A percentile compares a stretch with the other conserved stretches of the same genome.
Evolutionary conservation across 768 basidiomycete genomes (phyloP).

Genomic region (Leccinum sublutescens): DNA sequence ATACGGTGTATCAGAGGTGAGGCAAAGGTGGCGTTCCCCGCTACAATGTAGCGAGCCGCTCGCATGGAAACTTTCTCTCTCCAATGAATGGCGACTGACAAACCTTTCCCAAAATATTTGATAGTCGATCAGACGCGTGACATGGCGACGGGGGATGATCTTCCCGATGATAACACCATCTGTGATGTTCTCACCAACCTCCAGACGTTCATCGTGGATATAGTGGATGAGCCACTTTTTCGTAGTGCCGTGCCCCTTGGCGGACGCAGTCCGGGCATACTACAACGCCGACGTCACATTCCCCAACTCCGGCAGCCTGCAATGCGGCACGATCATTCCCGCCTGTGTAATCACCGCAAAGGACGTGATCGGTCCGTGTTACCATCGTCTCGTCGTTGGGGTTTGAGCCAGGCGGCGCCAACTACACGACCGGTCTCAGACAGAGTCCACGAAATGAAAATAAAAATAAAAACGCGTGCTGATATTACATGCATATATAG

Average conservation of each 20-base stretch:
- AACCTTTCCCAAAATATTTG: neutral
- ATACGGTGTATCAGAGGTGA: neutral
- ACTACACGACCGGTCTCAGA: no score
- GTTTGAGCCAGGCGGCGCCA: neutral
- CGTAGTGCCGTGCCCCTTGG: slow-evolving; percentile 4
- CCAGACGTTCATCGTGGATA: neutral
- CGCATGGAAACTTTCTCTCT: neutral
- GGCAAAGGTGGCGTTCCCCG: slow-evolving; percentile 4
- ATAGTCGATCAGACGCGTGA: slow-evolving; percentile 9
- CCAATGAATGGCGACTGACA: neutral
- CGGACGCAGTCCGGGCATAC: slow-evolving; percentile 20
- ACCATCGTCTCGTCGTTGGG: neutral
- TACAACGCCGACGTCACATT: slow-evolving; percentile 16
- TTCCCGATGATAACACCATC: slow-evolving; percentile 9
- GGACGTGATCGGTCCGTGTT: slow-evolving; percentile 15
- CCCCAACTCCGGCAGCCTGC: slow-evolving; percentile 4
- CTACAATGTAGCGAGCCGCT: neutral
- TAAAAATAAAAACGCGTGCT: neutral
- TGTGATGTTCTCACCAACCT: neutral
- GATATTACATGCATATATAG: neutral
- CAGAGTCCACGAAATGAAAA: neutral
- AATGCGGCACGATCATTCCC: slow-evolving; percentile 9
- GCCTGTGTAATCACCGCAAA: slow-evolving; percentile 4
- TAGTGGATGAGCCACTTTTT: slow-evolving; percentile 2
- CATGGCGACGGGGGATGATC: neutral